Base-by-base conservation (phyloP, 805 yeast species). In the Brettanomyces sp. region DNA sequence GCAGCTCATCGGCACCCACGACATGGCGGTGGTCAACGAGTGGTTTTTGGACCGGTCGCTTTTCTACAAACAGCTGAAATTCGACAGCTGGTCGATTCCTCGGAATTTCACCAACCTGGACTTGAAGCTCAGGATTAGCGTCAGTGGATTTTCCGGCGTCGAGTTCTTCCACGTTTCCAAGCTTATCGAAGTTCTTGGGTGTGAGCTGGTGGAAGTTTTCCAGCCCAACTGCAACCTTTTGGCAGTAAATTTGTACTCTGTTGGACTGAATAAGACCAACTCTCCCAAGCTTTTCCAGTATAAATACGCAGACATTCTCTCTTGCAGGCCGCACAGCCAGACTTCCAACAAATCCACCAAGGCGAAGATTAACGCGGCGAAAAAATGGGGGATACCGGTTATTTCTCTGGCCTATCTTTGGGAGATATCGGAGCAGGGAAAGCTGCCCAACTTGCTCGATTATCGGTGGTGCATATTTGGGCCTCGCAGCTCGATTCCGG, bases 341-440 rank as follows among this genome's bases (percentile, higher is more conserved):
- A 28, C 18, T 5, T 49, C 51, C 2, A 36, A 64, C 2, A 57
- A 68, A 7, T 68, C 81, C 1, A 69, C 82, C 3, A 73, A 67
- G 45, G 74, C 69, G 47, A 80, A 80, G 52, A 69, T 80, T 41
- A 64, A 65, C 43, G 84, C 83, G 32, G 80, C 84, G 1, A 77
- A 76, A 48, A 63, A 63, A 32, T 75, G 83, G 76, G 56, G 62
- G 30, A 71, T 79, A 11, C 85, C 86, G 0, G 72, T 80, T n/a
- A 73, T 77, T 0, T 72, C 83, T 0, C 48, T 74, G 2, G 73
- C 77, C 0, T 80, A 68, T 50, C 45, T 80, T 4, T 79, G 82
- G 76, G 78, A 77, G 50, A 59, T 70, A 6, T 55, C 75, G 30
- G 67, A 70, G 44, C 47, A 49, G 4, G 70, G 72, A 1, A 43